A percentile compares a stretch with the other conserved stretches of the same genome.
Evolutionary conservation across 805 yeast genomes (phyloP).

Genomic region (Metschnikowia lachancei): DNA sequence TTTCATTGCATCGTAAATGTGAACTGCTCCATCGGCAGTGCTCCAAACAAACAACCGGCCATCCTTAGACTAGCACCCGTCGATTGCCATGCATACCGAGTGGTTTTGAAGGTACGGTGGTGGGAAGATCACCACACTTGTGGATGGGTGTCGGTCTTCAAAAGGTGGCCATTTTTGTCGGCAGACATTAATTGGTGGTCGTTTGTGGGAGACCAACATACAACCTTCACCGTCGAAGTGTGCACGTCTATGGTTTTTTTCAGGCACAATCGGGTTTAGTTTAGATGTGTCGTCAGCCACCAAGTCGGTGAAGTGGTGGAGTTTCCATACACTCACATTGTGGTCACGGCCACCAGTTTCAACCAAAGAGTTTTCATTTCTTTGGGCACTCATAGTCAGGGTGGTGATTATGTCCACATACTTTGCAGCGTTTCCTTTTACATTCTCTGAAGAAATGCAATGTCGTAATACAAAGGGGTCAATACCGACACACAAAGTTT

Average conservation of each 20-base stretch:
- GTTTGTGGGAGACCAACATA: slow-evolving; percentile 33
- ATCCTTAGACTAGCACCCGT: slow-evolving; percentile 50
- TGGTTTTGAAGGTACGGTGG: slow-evolving; percentile 8
- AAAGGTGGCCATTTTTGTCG: slow-evolving; percentile 46
- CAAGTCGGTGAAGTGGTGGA: slow-evolving; percentile 15
- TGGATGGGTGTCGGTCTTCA: slow-evolving; percentile 13
- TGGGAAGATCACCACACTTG: slow-evolving; percentile 15
- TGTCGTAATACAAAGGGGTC: too few relatives aligned
- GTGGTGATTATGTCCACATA: too few relatives aligned
- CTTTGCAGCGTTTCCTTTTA: too few relatives aligned
- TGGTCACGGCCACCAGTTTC: slow-evolving; percentile 39
- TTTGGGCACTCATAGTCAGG: too few relatives aligned
- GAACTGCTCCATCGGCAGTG: slow-evolving; percentile 35
- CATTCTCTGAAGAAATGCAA: too few relatives aligned
- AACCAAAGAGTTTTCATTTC: slow-evolving; percentile 24
- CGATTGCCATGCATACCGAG: slow-evolving; percentile 33
- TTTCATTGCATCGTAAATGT: slow-evolving; percentile 27
- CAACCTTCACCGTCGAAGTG: slow-evolving; percentile 19
- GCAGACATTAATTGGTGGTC: slow-evolving; percentile 39
- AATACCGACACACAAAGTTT: too few relatives aligned
- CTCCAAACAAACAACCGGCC: slow-evolving; percentile 50
- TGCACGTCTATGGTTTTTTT: slow-evolving; percentile 20
- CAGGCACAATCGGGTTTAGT: slow-evolving; percentile 21
- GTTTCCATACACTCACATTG: slow-evolving; percentile 32
- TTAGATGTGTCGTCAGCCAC: slow-evolving; percentile 4